These are phyloP conservation scores for Silybum marianum DNA, from an alignment of 129 eudicot species.

Conservation along the genomic window DNA sequence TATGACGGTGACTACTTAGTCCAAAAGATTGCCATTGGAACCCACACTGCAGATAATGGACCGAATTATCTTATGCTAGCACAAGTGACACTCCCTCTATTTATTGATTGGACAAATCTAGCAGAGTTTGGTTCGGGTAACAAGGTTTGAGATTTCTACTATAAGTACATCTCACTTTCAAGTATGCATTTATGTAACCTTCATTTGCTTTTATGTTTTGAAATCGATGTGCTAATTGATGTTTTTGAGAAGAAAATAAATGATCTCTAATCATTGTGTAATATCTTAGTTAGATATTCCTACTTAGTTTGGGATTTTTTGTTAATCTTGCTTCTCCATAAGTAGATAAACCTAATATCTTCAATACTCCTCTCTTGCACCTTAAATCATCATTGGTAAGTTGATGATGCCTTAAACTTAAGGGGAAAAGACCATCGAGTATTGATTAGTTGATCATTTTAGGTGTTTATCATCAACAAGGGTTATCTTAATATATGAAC, in stretches of 20 bases:
- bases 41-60: slow-evolving; percentile 66
- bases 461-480: too few relatives aligned
- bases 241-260: slow-evolving; percentile 15
- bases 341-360: neutral
- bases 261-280: neutral
- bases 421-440: too few relatives aligned
- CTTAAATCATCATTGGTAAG: neutral
- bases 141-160: slow-evolving; percentile 50
- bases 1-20: slow-evolving; percentile 63
- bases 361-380: neutral
- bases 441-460: too few relatives aligned
- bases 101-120: slow-evolving; percentile 31
- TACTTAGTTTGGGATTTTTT: neutral
- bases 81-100: slow-evolving; percentile 71
- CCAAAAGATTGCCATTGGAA: slow-evolving; percentile 72
- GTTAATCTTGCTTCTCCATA: neutral
- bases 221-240: neutral
- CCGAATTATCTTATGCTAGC: slow-evolving; percentile 76
- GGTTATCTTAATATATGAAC: too few relatives aligned
- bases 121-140: slow-evolving; percentile 62
- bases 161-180: neutral
- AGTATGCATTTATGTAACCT: slow-evolving; percentile 15
- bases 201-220: slow-evolving; percentile 1
- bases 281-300: neutral
- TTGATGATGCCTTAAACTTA: too few relatives aligned